A percentile compares a stretch with the other conserved stretches of the same genome.
These are phyloP conservation scores for Thielaviopsis populi DNA, from an alignment of 2,329 filamentous ascomycete genomes.

Conservation along the genomic window DNA sequence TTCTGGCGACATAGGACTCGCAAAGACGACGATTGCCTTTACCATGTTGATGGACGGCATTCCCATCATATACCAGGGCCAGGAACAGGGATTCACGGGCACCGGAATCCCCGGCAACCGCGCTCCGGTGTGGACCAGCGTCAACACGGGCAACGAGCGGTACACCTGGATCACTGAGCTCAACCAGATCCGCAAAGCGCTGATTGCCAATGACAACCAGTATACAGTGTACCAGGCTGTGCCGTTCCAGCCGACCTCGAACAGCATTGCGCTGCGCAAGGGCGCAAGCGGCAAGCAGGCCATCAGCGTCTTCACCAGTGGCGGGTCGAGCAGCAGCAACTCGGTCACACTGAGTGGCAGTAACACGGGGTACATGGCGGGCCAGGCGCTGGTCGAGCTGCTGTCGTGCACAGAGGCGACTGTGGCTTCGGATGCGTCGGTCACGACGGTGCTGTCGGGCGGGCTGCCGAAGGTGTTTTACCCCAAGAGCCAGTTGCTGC, in stretches of 20 bases:
- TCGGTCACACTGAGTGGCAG: slow-evolving; percentile 15
- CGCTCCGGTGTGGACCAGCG: slow-evolving; percentile 15
- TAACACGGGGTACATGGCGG: slow-evolving; percentile 14
- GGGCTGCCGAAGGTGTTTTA: slow-evolving; percentile 17
- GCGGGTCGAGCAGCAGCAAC: slow-evolving; percentile 14
- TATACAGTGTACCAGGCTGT: slow-evolving; percentile 17
- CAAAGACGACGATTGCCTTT: slow-evolving; percentile 26
- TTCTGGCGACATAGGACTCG: slow-evolving; percentile 40
- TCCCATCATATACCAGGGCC: slow-evolving; percentile 44
- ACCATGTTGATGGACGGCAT: slow-evolving; percentile 32
- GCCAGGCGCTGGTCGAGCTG: slow-evolving; percentile 16
- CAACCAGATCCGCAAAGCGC: slow-evolving; percentile 13
- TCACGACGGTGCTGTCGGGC: slow-evolving; percentile 14
- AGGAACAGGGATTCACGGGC: slow-evolving; percentile 41
- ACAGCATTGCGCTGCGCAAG: slow-evolving; percentile 17
- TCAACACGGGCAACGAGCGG: slow-evolving; percentile 14
- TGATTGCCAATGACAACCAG: slow-evolving; percentile 13
- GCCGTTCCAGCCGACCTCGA: slow-evolving; percentile 15
- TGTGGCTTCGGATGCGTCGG: slow-evolving; percentile 13
- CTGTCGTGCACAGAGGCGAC: slow-evolving; percentile 15
- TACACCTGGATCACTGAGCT: slow-evolving; percentile 16
- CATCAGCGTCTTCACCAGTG: slow-evolving; percentile 17
- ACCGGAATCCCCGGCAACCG: slow-evolving; percentile 31
- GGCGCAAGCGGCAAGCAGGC: slow-evolving; percentile 15
- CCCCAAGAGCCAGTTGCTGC: slow-evolving; percentile 11